Conservation (phyloP, 176 grass and related monocot genomes). For the Thalia dealbata region DNA sequence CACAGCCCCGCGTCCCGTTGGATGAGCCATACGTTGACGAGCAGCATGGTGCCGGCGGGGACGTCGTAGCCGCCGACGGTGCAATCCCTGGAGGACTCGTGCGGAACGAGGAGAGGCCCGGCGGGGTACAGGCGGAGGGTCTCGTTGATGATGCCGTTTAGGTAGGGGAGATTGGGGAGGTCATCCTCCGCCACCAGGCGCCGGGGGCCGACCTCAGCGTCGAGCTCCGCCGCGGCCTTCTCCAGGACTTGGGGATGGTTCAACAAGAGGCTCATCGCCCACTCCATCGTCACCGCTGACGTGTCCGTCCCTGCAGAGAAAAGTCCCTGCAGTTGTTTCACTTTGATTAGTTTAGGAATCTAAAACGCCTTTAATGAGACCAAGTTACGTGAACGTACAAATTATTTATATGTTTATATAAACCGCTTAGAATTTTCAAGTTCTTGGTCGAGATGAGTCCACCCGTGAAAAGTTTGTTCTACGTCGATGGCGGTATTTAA, state of each 20-base stretch:
- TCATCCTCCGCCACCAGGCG: constrained; percentile 2
- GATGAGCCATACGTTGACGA: not conserved
- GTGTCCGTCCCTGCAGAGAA: not conserved
- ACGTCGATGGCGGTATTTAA: too few relatives aligned
- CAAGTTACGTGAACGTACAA: too few relatives aligned
- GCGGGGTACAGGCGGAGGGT: not conserved
- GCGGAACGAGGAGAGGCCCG: constrained; percentile 3
- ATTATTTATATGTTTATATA: too few relatives aligned
- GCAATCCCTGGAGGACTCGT: not conserved
- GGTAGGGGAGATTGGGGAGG: constrained; percentile 2
- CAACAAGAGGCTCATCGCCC: constrained; percentile 8
- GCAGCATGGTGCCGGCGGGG: not conserved
- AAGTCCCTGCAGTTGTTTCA: not conserved
- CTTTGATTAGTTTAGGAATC: not conserved
- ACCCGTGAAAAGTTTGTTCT: too few relatives aligned
- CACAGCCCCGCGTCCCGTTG: constrained; percentile 4
- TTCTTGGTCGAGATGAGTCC: too few relatives aligned
- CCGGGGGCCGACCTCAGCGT: not conserved
- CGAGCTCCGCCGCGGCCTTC: constrained; percentile 7
- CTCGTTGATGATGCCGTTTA: not conserved
- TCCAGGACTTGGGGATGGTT: not conserved
- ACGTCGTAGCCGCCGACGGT: constrained; percentile 1
- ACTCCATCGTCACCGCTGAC: not conserved
- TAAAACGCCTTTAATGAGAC: too few relatives aligned
- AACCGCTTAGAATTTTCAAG: too few relatives aligned